Conservation (phyloP, 208 protist genomes). For the Dictyostelium gargantuum region DNA sequence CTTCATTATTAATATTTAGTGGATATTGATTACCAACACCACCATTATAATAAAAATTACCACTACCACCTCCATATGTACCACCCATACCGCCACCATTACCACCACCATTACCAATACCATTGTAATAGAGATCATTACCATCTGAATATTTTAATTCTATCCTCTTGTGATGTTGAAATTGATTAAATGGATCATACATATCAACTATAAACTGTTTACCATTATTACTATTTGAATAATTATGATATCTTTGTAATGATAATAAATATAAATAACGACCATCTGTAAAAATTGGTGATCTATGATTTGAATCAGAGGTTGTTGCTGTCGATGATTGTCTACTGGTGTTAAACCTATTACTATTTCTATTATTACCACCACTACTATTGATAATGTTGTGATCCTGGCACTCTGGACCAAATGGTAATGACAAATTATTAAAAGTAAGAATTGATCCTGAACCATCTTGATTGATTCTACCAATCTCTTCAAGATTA, state of each 20-base stretch:
- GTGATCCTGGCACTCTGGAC: neutral
- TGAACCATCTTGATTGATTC: conserved; percentile 27
- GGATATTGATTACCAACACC: neutral
- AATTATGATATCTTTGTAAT: conserved; percentile 23
- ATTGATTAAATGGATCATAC: conserved; percentile 18
- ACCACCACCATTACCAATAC: neutral
- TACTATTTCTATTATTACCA: neutral
- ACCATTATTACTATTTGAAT: neutral
- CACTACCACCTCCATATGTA: neutral
- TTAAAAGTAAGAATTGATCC: conserved; percentile 2
- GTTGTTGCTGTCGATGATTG: neutral
- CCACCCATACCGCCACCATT: no score
- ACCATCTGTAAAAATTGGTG: conserved; percentile 62
- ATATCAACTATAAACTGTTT: conserved; percentile 53
- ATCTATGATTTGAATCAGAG: neutral
- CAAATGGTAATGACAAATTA: conserved; percentile 47
- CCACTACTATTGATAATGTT: neutral
- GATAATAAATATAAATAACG: conserved; percentile 57
- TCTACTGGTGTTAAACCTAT: neutral
- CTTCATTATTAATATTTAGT: neutral
- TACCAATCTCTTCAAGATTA: conserved; percentile 5
- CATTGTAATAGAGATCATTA: neutral
- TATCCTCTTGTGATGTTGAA: conserved; percentile 18
- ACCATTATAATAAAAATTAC: neutral
- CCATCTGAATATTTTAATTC: conserved; percentile 36